Evolutionary conservation across 441 rosid genomes (phyloP).

Genomic region (Gossypium gossypioides): DNA sequence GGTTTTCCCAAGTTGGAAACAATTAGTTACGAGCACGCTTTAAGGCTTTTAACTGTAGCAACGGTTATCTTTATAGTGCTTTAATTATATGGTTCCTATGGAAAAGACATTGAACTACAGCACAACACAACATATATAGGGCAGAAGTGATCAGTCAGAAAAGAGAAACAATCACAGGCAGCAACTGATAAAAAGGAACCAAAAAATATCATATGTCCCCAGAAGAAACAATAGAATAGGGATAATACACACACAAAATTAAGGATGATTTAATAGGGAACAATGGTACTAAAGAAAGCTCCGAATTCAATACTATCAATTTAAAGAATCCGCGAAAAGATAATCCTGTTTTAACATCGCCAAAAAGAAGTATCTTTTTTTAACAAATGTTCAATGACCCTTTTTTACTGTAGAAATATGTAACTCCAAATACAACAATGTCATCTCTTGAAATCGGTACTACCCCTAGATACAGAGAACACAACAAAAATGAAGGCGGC

Average conservation of each 20-base stretch:
- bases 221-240: not conserved
- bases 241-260: not conserved
- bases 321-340: not conserved
- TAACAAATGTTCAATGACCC: not conserved
- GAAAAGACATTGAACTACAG: too few species aligned
- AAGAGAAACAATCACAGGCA: not conserved
- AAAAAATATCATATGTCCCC: too few species aligned
- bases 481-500: not conserved
- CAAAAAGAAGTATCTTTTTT: not conserved
- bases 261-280: not conserved
- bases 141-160: too few species aligned
- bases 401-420: not conserved
- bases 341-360: not conserved
- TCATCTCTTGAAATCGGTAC: not conserved
- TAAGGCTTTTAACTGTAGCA: not conserved
- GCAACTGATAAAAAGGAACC: not conserved
- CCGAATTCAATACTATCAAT: not conserved
- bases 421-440: conserved; percentile 8
- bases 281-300: not conserved
- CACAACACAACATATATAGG: too few species aligned
- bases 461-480: conserved; percentile 1
- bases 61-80: too few species aligned
- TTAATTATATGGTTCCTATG: too few species aligned
- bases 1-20: not conserved
- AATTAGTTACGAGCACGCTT: not conserved